These are phyloP conservation scores for Phalaenopsis equestris DNA, from an alignment of 106 monocot genomes.

Conservation along the genomic window DNA sequence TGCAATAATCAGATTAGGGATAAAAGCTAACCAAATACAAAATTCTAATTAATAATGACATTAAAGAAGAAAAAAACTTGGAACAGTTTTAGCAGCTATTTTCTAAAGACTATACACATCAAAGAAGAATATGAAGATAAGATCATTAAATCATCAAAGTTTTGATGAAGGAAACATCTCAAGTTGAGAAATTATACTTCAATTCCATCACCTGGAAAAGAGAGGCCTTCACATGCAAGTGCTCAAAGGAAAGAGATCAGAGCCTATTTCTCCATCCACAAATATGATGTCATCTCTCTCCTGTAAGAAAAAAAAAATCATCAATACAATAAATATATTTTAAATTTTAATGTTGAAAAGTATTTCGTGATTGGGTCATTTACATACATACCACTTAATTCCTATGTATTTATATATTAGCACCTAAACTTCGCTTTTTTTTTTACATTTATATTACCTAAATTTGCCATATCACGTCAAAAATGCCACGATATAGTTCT, in stretches of 20 bases:
- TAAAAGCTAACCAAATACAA: background rate
- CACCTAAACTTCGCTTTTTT: no score
- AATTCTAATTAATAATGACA: background rate
- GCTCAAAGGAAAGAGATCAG: constrained; percentile 9
- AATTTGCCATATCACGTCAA: no score
- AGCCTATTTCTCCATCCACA: constrained; percentile 6
- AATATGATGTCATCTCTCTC: constrained; percentile 8
- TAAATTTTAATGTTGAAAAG: no score
- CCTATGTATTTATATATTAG: no score
- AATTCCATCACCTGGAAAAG: background rate
- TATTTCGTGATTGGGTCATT: no score
- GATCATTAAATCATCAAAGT: background rate
- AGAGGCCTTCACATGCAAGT: constrained; percentile 2
- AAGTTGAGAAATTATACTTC: background rate
- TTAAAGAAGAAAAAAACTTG: background rate
- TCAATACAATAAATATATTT: no score
- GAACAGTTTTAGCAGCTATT: constrained; percentile 1
- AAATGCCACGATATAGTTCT: no score
- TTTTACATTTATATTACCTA: no score
- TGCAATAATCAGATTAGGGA: background rate
- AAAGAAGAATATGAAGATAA: background rate
- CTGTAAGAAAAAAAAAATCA: constrained; percentile 1
- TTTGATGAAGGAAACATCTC: background rate
- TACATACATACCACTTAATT: no score
- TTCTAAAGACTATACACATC: background rate